Evolutionary conservation across 2,329 filamentous ascomycete species (phyloP).

Genomic region (Exophiala sp.): DNA sequence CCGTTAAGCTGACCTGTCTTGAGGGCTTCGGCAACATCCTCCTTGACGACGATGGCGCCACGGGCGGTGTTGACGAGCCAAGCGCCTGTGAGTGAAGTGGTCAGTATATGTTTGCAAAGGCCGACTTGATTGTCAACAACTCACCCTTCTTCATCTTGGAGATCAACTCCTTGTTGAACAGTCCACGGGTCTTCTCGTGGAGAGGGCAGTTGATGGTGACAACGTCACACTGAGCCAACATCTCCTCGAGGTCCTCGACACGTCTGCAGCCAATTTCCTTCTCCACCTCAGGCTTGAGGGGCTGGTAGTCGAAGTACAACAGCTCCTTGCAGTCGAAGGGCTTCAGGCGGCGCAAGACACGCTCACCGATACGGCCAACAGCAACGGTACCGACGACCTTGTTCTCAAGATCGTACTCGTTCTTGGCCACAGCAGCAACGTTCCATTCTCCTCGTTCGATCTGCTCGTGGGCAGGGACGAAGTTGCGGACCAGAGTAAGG

Average conservation of each 20-base stretch:
- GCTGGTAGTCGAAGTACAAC: slow-evolving; percentile 99
- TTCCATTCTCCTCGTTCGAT: slow-evolving; percentile 87
- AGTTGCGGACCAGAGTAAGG: slow-evolving; percentile 92
- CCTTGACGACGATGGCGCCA: slow-evolving; percentile 98
- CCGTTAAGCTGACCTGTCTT: slow-evolving; percentile 68
- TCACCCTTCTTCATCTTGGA: slow-evolving; percentile 96
- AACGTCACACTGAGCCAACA: slow-evolving; percentile 88
- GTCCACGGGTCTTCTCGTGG: slow-evolving; percentile 91
- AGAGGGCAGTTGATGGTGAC: slow-evolving; percentile 99
- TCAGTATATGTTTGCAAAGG: slow-evolving; percentile 5
- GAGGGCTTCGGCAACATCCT: slow-evolving; percentile 91
- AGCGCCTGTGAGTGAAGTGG: slow-evolving; percentile 51
- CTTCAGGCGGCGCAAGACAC: slow-evolving; percentile 91
- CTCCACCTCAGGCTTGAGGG: slow-evolving; percentile 75
- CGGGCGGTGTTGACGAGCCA: slow-evolving; percentile 99
- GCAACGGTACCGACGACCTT: slow-evolving; percentile 98
- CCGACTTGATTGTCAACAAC: slow-evolving; percentile 27
- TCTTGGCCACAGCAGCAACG: slow-evolving; percentile 92
- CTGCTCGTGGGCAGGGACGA: slow-evolving; percentile 93
- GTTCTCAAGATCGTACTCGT: slow-evolving; percentile 94
- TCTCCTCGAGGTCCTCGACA: slow-evolving; percentile 83
- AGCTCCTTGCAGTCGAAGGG: slow-evolving; percentile 99
- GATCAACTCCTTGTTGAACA: slow-evolving; percentile 99
- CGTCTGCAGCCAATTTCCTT: slow-evolving; percentile 92
- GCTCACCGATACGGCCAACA: slow-evolving; percentile 95